Percentiles rank a stretch among this genome's conserved stretches.
Evolutionary conservation across 306 rosid species (phyloP).

Genomic region (Datisca glomerata): DNA sequence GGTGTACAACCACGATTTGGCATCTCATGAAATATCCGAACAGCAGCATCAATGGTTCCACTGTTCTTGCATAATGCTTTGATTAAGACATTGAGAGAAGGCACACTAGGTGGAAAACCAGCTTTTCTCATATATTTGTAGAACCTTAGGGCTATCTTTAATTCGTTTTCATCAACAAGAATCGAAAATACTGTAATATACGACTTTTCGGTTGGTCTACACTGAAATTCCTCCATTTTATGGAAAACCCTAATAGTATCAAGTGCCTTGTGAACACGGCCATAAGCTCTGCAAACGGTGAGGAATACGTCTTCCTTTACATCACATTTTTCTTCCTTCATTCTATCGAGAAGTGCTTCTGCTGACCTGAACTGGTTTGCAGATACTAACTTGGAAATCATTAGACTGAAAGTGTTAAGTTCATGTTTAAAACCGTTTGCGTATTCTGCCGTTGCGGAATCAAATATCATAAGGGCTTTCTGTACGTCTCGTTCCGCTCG

Average conservation of each 20-base stretch:
- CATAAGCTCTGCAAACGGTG: constrained; percentile 57
- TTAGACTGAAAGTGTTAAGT: constrained; percentile 46
- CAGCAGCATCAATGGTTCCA: constrained; percentile 58
- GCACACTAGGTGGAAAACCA: constrained; percentile 47
- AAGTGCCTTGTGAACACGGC: constrained; percentile 65
- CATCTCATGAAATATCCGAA: constrained; percentile 60
- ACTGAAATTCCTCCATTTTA: constrained; percentile 50
- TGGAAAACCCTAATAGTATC: constrained; percentile 61
- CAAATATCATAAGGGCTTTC: constrained; percentile 52
- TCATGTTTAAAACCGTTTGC: constrained; percentile 73
- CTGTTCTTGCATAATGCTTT: constrained; percentile 77
- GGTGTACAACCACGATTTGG: constrained; percentile 60
- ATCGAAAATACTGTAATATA: constrained; percentile 53
- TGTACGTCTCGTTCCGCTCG: constrained; percentile 50
- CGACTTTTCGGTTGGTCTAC: constrained; percentile 45
- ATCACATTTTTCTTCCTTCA: constrained; percentile 62
- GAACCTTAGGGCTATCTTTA: constrained; percentile 51
- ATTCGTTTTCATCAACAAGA: constrained; percentile 78
- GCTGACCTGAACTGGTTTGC: constrained; percentile 67
- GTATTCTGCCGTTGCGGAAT: constrained; percentile 72
- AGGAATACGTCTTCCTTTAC: constrained; percentile 49
- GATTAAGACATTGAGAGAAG: constrained; percentile 70
- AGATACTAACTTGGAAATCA: constrained; percentile 50
- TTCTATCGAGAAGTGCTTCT: constrained; percentile 57
- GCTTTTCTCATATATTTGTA: constrained; percentile 60